These are phyloP conservation scores for Sphaceloma murrayae DNA, from an alignment of 2,329 filamentous ascomycete genomes.

Conservation along the genomic window DNA sequence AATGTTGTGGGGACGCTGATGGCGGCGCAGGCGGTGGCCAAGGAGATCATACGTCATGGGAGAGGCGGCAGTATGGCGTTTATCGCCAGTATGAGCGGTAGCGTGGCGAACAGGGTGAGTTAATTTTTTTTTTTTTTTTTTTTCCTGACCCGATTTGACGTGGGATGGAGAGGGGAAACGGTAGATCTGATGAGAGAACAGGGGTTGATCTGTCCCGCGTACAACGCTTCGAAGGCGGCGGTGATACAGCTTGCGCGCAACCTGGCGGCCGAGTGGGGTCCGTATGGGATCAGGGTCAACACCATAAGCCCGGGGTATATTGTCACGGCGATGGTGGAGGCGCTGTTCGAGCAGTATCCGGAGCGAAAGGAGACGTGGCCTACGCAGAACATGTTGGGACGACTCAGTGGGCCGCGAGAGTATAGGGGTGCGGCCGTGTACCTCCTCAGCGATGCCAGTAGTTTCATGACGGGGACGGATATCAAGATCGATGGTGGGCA, in stretches of 20 bases:
- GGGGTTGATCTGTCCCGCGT: conserved; percentile 57
- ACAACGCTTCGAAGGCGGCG: conserved; percentile 67
- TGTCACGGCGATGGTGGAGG: conserved; percentile 72
- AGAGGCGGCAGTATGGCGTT: conserved; percentile 52
- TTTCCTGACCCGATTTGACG: too few relatives aligned
- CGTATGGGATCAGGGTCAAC: conserved; percentile 66
- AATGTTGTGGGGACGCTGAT: conserved; percentile 55
- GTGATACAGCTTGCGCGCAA: conserved; percentile 63
- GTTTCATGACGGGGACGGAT: conserved; percentile 48
- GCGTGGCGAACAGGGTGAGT: conserved; percentile 53
- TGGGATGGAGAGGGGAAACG: not conserved
- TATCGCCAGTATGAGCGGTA: conserved; percentile 55
- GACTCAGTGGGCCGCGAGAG: conserved; percentile 30
- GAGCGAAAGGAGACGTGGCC: conserved; percentile 61
- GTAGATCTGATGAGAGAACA: conserved; percentile 29
- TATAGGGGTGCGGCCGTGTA: conserved; percentile 33
- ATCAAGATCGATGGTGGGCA: conserved; percentile 47
- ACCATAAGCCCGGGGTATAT: conserved; percentile 74
- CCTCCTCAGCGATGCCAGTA: conserved; percentile 35
- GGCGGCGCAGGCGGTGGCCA: conserved; percentile 53
- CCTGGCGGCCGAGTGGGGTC: conserved; percentile 64
- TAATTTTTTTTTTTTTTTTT: not conserved
- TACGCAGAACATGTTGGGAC: conserved; percentile 71
- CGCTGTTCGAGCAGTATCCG: conserved; percentile 65
- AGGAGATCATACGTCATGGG: conserved; percentile 53